These are phyloP conservation scores for Solanum sejunctum DNA, from an alignment of 257 asterid genomes.

Conservation along the genomic window DNA sequence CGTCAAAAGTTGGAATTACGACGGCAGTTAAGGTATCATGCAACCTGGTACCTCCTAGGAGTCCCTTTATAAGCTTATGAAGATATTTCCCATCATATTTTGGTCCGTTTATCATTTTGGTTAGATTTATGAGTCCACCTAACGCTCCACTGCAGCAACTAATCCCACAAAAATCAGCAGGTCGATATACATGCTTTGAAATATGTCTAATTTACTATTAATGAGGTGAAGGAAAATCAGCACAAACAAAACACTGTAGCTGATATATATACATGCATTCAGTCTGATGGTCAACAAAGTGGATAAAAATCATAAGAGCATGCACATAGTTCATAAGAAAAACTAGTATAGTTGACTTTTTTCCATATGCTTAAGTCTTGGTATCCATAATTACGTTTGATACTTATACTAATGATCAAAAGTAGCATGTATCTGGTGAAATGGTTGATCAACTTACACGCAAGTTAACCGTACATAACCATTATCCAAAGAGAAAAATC, in stretches of 20 bases:
- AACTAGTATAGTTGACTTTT: background rate
- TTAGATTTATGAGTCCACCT: constrained; percentile 1
- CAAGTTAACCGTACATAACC: background rate
- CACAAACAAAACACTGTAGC: background rate
- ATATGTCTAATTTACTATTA: background rate
- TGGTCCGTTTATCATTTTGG: constrained; percentile 26
- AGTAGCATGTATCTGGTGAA: background rate
- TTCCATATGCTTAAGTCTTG: background rate
- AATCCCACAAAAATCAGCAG: background rate
- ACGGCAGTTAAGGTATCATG: constrained; percentile 33
- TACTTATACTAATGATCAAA: background rate
- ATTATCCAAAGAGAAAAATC: background rate
- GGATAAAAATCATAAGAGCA: background rate
- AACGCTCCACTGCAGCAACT: constrained; percentile 16
- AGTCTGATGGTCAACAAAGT: background rate
- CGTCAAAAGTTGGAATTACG: constrained; percentile 34
- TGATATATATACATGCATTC: too few relatives aligned
- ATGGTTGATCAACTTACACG: background rate
- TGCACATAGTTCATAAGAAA: background rate
- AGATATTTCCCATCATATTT: constrained; percentile 34
- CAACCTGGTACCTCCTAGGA: constrained; percentile 20
- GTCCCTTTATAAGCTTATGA: constrained; percentile 1
- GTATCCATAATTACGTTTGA: background rate
- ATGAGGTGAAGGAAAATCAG: background rate
- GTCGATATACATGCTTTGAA: background rate